Evolutionary conservation across 2,329 filamentous ascomycete species (phyloP).

Genomic region (Venturia pyrina): DNA sequence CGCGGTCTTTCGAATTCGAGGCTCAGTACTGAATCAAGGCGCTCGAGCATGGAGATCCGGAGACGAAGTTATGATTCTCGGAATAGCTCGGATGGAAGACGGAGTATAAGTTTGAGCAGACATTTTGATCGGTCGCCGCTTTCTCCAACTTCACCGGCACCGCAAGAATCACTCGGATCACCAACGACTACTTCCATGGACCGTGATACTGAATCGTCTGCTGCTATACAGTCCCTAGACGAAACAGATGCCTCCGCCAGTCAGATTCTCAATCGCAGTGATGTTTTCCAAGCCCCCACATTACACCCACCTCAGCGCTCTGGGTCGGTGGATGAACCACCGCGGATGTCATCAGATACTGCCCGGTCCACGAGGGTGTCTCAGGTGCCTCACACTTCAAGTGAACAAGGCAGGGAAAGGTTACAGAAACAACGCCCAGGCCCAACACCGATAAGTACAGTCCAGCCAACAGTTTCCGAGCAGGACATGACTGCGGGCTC

Average conservation of each 20-base stretch:
- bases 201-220: constrained; percentile 63
- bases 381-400: constrained; percentile 13
- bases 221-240: constrained; percentile 44
- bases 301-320: constrained; percentile 30
- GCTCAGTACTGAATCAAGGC: constrained; percentile 19
- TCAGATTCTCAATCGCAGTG: constrained; percentile 78
- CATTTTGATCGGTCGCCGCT: constrained; percentile 29
- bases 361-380: constrained; percentile 19
- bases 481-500: neutral
- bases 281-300: constrained; percentile 76
- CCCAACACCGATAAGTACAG: neutral
- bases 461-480: neutral
- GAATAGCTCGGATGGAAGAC: constrained; percentile 21
- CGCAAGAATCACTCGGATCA: constrained; percentile 61
- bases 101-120: constrained; percentile 54
- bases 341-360: constrained; percentile 27
- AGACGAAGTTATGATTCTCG: constrained; percentile 11
- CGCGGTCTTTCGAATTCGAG: constrained; percentile 27
- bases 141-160: constrained; percentile 17
- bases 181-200: constrained; percentile 59
- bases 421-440: constrained; percentile 10
- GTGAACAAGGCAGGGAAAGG: constrained; percentile 3
- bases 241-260: constrained; percentile 69
- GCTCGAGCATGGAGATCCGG: constrained; percentile 24
- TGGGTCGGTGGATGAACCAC: constrained; percentile 18